phyloP scores from a whole-genome alignment of 2,329 filamentous ascomycete species.

The Tolypocladium amazonense region DNA sequence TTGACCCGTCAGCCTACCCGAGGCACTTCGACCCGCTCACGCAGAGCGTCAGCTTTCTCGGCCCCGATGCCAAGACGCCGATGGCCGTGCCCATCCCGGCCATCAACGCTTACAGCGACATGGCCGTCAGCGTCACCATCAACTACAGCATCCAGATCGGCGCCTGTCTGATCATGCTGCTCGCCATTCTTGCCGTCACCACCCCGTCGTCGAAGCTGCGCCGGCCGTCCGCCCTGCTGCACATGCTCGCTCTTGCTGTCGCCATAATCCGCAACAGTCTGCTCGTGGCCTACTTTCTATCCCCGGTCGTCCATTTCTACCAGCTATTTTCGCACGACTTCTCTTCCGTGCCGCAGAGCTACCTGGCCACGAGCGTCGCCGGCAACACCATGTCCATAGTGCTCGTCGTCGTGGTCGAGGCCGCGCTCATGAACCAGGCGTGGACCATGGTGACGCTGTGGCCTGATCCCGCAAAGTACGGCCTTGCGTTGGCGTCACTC shows the following conservation, averaged over 20 bases:
- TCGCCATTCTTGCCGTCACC: conserved; percentile 58
- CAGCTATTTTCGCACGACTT: conserved; percentile 45
- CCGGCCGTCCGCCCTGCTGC: conserved; percentile 55
- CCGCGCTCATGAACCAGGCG: conserved; percentile 39
- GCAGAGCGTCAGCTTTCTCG: conserved; percentile 25
- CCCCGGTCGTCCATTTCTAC: conserved; percentile 52
- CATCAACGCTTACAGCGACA: conserved; percentile 21
- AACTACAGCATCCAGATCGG: conserved; percentile 64
- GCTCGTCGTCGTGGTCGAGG: conserved; percentile 33
- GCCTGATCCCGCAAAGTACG: conserved; percentile 22
- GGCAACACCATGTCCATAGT: conserved; percentile 31
- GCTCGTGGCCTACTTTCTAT: conserved; percentile 48
- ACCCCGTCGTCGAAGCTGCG: conserved; percentile 48
- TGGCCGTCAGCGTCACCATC: conserved; percentile 33
- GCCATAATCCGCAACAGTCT: conserved; percentile 51
- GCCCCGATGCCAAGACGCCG: conserved; percentile 17
- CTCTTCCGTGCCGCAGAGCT: conserved; percentile 28
- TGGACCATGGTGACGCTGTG: conserved; percentile 42
- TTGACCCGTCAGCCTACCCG: neutral
- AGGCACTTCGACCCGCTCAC: conserved; percentile 20
- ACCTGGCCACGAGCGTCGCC: conserved; percentile 25
- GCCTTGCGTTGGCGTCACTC: conserved; percentile 19
- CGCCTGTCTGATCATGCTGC: conserved; percentile 51
- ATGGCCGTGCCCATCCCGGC: conserved; percentile 19
- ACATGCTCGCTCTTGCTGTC: conserved; percentile 47